These are phyloP conservation scores for Pseudocercospora cruenta DNA, from an alignment of 2,329 filamentous ascomycete species.

Conservation along the genomic window DNA sequence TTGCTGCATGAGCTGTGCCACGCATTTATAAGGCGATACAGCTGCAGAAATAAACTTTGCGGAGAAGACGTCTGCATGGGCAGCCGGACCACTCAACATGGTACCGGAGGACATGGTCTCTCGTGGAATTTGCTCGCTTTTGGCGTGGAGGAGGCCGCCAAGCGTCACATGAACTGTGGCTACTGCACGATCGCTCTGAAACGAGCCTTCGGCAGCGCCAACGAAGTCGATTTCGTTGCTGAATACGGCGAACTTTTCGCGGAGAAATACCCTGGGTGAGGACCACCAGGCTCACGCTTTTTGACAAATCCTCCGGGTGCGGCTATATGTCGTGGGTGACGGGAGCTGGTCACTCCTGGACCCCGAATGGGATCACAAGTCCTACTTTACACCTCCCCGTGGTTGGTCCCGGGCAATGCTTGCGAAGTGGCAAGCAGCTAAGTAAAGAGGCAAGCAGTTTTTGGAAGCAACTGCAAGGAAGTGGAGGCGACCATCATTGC, in stretches of 20 bases:
- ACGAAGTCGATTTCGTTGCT: not conserved
- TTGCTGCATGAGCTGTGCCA: constrained; percentile 5
- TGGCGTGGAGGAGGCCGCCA: not conserved
- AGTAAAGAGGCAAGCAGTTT: not conserved
- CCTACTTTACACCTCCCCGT: constrained; percentile 12
- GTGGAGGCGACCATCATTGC: not conserved
- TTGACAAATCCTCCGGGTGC: constrained; percentile 6
- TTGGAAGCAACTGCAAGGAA: not conserved
- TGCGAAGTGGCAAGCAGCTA: not conserved
- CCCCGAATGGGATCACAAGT: constrained; percentile 7
- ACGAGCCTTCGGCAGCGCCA: not conserved
- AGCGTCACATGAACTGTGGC: too few relatives aligned
- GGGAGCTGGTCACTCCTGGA: constrained; percentile 8
- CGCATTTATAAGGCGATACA: not conserved
- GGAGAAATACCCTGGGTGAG: not conserved
- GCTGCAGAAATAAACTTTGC: not conserved
- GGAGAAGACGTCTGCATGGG: not conserved
- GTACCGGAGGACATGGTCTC: not conserved
- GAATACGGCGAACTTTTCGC: not conserved
- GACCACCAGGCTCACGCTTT: not conserved
- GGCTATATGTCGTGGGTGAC: constrained; percentile 6
- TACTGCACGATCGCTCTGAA: too few relatives aligned
- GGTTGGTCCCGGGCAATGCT: constrained; percentile 10
- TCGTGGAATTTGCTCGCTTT: not conserved
- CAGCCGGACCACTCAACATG: too few relatives aligned